phyloP scores from a whole-genome alignment of 116 monocot species.

The Papilionanthe hybrid region DNA sequence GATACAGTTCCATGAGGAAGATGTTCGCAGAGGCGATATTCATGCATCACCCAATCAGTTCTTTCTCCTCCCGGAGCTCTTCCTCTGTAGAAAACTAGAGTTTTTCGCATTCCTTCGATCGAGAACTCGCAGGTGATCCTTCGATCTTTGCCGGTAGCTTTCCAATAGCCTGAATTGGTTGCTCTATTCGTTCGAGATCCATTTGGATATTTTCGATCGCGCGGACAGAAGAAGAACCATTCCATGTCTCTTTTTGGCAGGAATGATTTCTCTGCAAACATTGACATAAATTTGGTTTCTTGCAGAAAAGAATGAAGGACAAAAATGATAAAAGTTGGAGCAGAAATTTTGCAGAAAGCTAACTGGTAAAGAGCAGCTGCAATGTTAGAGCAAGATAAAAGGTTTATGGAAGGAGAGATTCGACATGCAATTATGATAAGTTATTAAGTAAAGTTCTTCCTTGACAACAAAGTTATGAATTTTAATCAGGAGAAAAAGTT shows the following conservation, averaged over 20 bases:
- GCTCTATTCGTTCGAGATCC: slow-evolving; percentile 87
- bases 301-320: background rate
- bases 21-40: slow-evolving; percentile 79
- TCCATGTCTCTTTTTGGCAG: slow-evolving; percentile 79
- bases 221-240: slow-evolving; percentile 96
- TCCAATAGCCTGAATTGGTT: slow-evolving; percentile 75
- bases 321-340: background rate
- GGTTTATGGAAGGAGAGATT: background rate
- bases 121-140: slow-evolving; percentile 50
- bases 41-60: slow-evolving; percentile 96
- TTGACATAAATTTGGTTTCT: background rate
- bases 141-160: slow-evolving; percentile 85
- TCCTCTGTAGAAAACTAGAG: slow-evolving; percentile 84
- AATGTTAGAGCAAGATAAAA: background rate
- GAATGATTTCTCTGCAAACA: slow-evolving; percentile 76
- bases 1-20: slow-evolving; percentile 41
- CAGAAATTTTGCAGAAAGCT: background rate
- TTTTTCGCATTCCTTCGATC: slow-evolving; percentile 60
- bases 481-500: background rate
- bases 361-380: background rate
- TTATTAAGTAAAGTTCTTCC: background rate
- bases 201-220: slow-evolving; percentile 81
- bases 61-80: slow-evolving; percentile 83
- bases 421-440: background rate
- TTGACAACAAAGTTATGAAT: background rate